Evolutionary conservation across 192 early-diverging fungal genomes (phyloP).

Genomic region (Funneliformis geosporum): DNA sequence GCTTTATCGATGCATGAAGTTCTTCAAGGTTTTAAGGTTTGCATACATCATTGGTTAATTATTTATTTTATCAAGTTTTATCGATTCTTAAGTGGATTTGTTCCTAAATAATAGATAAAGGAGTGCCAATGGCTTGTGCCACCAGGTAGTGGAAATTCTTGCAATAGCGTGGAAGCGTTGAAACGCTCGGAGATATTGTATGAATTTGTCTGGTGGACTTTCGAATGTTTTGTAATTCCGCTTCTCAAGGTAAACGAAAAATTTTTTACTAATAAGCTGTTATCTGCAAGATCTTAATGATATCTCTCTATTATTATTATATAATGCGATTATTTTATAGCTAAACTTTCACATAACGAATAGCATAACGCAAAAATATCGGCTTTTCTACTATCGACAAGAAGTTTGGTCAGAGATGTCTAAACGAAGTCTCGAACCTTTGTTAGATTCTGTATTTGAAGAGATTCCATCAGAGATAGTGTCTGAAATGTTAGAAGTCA

Average conservation of each 20-base stretch:
- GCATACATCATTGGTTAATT: not conserved
- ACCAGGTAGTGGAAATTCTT: not conserved
- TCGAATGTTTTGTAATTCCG: not conserved
- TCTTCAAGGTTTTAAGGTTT: not conserved
- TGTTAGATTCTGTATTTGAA: not conserved
- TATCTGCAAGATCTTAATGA: not conserved
- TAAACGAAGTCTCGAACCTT: not conserved
- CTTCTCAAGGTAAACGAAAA: not conserved
- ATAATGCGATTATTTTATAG: not conserved
- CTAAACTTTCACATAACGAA: not conserved
- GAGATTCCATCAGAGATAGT: not conserved
- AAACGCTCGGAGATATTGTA: not conserved
- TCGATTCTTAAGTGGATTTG: not conserved
- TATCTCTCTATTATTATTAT: not conserved
- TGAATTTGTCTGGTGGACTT: conserved; percentile 27
- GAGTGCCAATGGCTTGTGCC: conserved; percentile 14
- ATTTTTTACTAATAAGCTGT: no score
- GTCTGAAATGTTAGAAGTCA: not conserved
- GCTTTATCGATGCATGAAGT: not conserved
- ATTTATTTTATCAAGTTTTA: not conserved
- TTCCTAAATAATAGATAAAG: not conserved
- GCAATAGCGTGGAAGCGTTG: not conserved
- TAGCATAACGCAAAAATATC: not conserved
- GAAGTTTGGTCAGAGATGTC: not conserved
- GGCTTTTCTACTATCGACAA: conserved; percentile 13